Conservation (phyloP, 2,329 filamentous ascomycete genomes). For the Pseudogymnoascus sp. region DNA sequence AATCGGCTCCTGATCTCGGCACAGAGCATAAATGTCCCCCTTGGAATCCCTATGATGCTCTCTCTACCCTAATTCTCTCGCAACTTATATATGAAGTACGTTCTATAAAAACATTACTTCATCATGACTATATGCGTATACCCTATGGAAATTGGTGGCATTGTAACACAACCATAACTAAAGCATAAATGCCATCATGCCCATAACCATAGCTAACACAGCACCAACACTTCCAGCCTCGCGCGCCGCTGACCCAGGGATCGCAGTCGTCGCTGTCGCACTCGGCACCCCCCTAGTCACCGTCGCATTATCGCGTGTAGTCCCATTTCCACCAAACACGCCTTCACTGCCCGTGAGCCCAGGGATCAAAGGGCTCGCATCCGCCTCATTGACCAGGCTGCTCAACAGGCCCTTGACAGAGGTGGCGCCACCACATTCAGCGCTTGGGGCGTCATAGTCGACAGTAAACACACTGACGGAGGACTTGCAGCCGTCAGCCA, state of each 20-base stretch:
- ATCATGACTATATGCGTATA: no score
- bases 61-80: not conserved
- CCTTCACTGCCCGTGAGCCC: not conserved
- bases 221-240: not conserved
- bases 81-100: no score
- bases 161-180: not conserved
- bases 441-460: constrained; percentile 41
- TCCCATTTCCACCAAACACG: not conserved
- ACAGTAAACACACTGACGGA: constrained; percentile 41
- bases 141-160: no score
- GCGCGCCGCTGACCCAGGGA: not conserved
- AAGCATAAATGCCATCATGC: not conserved
- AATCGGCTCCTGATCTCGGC: not conserved
- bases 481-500: constrained; percentile 35
- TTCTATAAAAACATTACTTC: no score
- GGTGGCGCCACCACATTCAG: not conserved
- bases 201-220: not conserved
- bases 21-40: not conserved
- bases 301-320: not conserved
- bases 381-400: not conserved
- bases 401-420: not conserved
- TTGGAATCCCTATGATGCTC: not conserved
- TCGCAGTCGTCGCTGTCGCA: not conserved
- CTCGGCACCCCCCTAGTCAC: not conserved
- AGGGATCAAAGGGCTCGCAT: not conserved